Conservation (phyloP, 257 asterid genomes). For the Rhazya stricta region DNA sequence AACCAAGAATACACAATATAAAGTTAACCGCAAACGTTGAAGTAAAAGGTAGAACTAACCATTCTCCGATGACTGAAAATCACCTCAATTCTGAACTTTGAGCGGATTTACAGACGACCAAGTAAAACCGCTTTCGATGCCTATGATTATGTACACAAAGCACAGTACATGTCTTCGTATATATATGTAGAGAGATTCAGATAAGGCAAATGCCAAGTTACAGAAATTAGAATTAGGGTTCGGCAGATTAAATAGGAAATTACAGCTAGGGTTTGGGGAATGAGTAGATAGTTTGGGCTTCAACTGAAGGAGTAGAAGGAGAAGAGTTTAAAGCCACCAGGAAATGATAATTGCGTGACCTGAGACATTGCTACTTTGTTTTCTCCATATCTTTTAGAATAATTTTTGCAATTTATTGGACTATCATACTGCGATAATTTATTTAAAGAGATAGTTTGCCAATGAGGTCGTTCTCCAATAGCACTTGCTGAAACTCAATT, state of each 20-base stretch:
- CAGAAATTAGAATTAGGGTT: background rate
- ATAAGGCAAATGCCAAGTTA: background rate
- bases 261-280: background rate
- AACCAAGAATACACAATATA: background rate
- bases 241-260: background rate
- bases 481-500: too few species aligned
- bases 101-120: background rate
- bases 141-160: background rate
- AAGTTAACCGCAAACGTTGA: background rate
- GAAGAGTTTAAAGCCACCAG: too few species aligned
- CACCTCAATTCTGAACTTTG: slow-evolving; percentile 4
- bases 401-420: too few species aligned
- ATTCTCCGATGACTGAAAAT: slow-evolving; percentile 9
- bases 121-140: background rate
- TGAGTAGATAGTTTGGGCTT: too few species aligned
- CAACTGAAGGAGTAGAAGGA: background rate
- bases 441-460: too few species aligned
- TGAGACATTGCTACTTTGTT: too few species aligned
- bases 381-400: too few species aligned
- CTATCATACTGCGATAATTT: too few species aligned
- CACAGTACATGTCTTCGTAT: background rate
- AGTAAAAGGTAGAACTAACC: slow-evolving; percentile 19
- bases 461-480: too few species aligned
- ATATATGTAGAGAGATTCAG: background rate
- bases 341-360: too few species aligned